Conservation (phyloP, 2,329 filamentous ascomycete genomes). For the Basipetospora chlamydospora region DNA sequence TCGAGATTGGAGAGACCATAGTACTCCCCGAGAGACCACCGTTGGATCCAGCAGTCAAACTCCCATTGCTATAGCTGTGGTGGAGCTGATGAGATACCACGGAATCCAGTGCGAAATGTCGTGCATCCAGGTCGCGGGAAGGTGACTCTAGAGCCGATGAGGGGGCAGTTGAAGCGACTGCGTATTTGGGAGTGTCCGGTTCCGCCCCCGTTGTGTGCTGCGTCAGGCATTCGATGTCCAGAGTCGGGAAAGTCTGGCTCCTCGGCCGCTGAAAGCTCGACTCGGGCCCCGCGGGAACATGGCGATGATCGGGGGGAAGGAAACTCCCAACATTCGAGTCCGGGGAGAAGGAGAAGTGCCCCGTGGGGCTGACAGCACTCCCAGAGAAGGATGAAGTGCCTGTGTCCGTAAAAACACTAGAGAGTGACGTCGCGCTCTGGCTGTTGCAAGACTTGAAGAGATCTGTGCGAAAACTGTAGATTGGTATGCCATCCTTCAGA, state of each 20-base stretch:
- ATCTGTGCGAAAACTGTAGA: background rate
- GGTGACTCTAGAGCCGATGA: conserved; percentile 28
- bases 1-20: background rate
- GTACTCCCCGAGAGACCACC: background rate
- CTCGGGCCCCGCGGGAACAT: conserved; percentile 12
- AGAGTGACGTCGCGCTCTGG: conserved; percentile 51
- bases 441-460: conserved; percentile 32
- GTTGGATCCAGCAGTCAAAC: conserved; percentile 25
- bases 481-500: conserved; percentile 34
- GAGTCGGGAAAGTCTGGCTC: conserved; percentile 72
- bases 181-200: conserved; percentile 19
- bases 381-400: conserved; percentile 42
- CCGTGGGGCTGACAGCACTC: conserved; percentile 58
- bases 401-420: conserved; percentile 51
- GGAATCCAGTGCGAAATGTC: conserved; percentile 14
- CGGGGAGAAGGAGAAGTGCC: conserved; percentile 61
- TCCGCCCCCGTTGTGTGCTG: conserved; percentile 14
- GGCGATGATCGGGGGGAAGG: conserved; percentile 21
- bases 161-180: conserved; percentile 35
- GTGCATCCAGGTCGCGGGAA: conserved; percentile 34
- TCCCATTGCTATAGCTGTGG: conserved; percentile 36
- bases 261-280: conserved; percentile 57
- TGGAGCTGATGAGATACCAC: conserved; percentile 26
- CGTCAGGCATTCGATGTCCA: conserved; percentile 46
- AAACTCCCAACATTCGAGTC: conserved; percentile 58